phyloP scores from a whole-genome alignment of 1,139 yeast genomes.

The Debaryomycetaceae sp. region DNA sequence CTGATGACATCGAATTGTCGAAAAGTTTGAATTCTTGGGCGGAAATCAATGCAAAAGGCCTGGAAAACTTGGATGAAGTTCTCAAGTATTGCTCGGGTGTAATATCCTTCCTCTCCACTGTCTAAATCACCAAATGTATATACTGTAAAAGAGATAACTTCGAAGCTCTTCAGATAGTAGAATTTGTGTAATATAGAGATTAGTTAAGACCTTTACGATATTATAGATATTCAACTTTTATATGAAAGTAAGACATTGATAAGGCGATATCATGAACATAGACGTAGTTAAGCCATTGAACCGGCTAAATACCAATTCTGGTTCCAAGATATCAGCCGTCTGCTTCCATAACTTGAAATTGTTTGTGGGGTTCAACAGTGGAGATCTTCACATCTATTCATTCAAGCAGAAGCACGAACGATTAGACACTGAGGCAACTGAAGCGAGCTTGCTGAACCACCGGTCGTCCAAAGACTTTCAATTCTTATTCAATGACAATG shows the following conservation, averaged over 20 bases:
- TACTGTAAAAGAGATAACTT: not conserved
- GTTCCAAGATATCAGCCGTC: conserved; percentile 23
- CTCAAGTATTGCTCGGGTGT: conserved; percentile 86
- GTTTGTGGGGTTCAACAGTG: conserved; percentile 35
- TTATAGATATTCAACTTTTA: not conserved
- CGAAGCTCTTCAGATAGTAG: not conserved
- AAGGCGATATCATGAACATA: conserved; percentile 23
- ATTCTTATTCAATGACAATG: conserved; percentile 20
- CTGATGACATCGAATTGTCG: conserved; percentile 33
- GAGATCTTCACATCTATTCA: conserved; percentile 28
- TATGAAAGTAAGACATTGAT: not conserved
- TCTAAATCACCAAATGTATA: conserved; percentile 13
- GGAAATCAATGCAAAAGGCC: conserved; percentile 36
- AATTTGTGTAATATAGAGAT: not conserved
- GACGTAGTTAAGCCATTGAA: conserved; percentile 32
- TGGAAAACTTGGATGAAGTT: conserved; percentile 58
- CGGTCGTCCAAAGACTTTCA: conserved; percentile 26
- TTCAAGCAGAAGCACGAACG: not conserved
- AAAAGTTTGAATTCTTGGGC: conserved; percentile 52
- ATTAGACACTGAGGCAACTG: conserved; percentile 1
- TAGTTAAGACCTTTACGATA: not conserved
- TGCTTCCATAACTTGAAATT: conserved; percentile 17
- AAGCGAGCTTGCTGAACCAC: conserved; percentile 2
- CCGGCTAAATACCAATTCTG: conserved; percentile 23
- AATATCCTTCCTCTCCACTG: conserved; percentile 53